phyloP scores from a whole-genome alignment of 2,329 filamentous ascomycete genomes.

The Hymenoscyphus occultus region DNA sequence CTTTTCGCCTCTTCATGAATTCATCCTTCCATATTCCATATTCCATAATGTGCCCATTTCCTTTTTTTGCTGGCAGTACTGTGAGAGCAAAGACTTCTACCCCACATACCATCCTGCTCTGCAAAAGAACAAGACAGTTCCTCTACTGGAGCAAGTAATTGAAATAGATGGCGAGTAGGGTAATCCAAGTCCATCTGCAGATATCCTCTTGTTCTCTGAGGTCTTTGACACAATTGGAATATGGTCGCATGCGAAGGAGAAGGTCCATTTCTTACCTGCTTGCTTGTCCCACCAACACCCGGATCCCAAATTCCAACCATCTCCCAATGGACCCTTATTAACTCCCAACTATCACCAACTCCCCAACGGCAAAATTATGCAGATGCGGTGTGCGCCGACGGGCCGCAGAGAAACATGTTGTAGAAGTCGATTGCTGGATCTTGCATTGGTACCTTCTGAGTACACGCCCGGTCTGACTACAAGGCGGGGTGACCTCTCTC shows the following conservation, averaged over 20 bases:
- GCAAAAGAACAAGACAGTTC: background rate
- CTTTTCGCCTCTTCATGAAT: background rate
- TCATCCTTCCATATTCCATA: background rate
- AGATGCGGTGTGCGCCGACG: constrained; percentile 2
- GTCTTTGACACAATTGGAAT: background rate
- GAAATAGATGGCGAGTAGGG: background rate
- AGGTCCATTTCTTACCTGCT: constrained; percentile 1
- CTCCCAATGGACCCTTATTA: background rate
- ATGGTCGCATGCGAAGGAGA: background rate
- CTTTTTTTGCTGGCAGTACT: background rate
- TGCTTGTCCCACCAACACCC: background rate
- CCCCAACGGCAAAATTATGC: background rate
- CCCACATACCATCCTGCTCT: background rate
- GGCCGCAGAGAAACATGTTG: background rate
- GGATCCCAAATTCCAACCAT: background rate
- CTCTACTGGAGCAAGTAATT: background rate
- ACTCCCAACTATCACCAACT: background rate
- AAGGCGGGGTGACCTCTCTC: background rate
- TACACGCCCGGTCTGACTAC: background rate
- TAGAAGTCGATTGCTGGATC: constrained; percentile 3
- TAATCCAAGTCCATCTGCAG: background rate
- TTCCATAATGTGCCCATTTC: background rate
- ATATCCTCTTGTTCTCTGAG: background rate
- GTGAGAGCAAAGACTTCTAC: background rate
- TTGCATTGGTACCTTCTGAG: background rate